Evolutionary conservation across 2,329 filamentous ascomycete genomes (phyloP), one percentile per base, ranked within the genome.

Genomic region (Zasmidium cellare): DNA sequence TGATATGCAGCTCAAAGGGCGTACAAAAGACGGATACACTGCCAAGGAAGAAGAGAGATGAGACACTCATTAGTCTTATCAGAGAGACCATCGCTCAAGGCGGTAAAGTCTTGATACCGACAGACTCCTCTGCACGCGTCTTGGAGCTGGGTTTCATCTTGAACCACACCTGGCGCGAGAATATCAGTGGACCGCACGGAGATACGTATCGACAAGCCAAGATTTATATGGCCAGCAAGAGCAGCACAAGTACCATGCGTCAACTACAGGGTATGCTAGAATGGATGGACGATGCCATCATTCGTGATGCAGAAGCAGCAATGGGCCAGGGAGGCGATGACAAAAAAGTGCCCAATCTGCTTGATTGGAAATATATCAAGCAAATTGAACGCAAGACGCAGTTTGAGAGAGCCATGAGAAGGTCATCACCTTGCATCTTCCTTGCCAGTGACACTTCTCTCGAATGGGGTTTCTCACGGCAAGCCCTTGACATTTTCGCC

Each of bases 241-340:
- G 91, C 60, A 89, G 91, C 63, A 88, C 90, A 57, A 92, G 91
- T 61, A 96, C 92, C 0, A 90, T 97, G 82, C 84, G 91, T 53
- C 91, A 97, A 65, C 90, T 93, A 23, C 84, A 92, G 65, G 97
- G 93, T 73, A 96, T 99, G 90, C 80, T 99, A 28, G 94, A 99
- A 71, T 99, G 94, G 94, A 97, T 99, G 92, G 92, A 97, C 71
- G 92, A 97, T 69, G 88, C 87, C 57, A 96, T 99, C 58, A 89
- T 96, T 45, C 87, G 92, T 55, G 93, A 97, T 63, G 76, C 73
- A 61, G 76, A 72, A 55, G 77, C 77, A 49, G 77, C 72, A 24
- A 80, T 80, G 65, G 67, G 55, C 14, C 65, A 69, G 46, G 65
- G 57, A 9, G 68, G 69, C 16, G 78, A 78, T 23, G 76, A 78